Conservation (phyloP, 73 alveolate species). For the Tetrahymena borealis region DNA sequence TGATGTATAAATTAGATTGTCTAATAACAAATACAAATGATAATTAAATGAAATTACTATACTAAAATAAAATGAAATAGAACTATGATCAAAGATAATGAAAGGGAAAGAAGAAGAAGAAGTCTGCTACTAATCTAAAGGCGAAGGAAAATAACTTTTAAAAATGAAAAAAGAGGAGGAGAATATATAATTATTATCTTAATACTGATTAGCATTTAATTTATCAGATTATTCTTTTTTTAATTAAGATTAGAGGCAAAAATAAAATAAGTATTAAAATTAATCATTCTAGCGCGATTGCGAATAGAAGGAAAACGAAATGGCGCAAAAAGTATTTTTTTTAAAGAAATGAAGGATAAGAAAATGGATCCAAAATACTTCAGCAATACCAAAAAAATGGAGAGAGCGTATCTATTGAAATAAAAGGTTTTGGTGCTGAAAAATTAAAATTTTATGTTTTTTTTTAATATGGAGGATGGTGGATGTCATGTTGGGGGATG, state of each 20-base stretch:
- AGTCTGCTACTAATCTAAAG: neutral
- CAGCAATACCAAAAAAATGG: neutral
- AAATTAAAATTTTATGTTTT: neutral
- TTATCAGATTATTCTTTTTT: neutral
- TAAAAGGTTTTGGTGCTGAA: neutral
- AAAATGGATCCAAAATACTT: neutral
- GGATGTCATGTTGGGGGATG: neutral
- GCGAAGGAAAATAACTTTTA: no score
- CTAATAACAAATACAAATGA: no score
- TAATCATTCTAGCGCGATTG: constrained; percentile 1
- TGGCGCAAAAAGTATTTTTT: neutral
- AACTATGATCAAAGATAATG: no score
- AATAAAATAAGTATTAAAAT: neutral
- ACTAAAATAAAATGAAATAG: no score
- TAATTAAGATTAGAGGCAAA: neutral
- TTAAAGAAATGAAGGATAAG: neutral
- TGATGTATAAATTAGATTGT: no score
- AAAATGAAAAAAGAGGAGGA: no score
- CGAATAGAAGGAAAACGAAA: neutral
- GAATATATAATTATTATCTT: neutral
- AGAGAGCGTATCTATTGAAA: neutral
- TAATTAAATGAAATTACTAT: no score
- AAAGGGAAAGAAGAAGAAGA: no score
- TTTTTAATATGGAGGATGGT: neutral
- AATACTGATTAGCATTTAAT: neutral